Evolutionary conservation across 306 rosid species (phyloP), one percentile per base, ranked within the genome.

Genomic region (Erythrophleum fordii): DNA sequence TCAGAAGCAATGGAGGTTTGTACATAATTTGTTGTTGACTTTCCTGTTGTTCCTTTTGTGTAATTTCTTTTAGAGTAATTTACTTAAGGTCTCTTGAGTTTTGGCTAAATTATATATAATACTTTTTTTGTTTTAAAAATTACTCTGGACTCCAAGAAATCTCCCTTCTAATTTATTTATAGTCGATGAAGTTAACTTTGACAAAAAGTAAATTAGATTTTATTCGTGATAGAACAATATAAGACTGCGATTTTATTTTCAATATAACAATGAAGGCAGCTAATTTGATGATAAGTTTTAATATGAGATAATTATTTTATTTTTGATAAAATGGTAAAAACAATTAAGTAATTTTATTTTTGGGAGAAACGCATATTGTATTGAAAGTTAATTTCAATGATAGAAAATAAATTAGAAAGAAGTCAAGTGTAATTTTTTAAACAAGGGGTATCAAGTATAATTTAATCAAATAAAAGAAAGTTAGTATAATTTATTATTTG

Each of bases 1-100:
- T 84, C 92, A 4, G 85, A 70, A 79, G 99, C 99, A 3, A 62
- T 90, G 51, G 93, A 93, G 92, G 99, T 89, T 78, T 26, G 25
- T 71, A 20, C 69, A 16, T 49, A 68, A 55, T 75, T 53, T 78
- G 76, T 69, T 12, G 11, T 18, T 26, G 4, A 61, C 77, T 64
- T 81, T 5, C 26, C 41, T 58, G 65, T 56, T 37, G 61, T 67
- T 51, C 26, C 5, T 23, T 72, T 51, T n/a, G 16, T 68, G 59
- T 71, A 56, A 0, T 79, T 78, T 73, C 14, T 65, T 66, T 12
- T 1, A 11, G 37, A 28, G 9, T 59, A 59, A 26, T 26, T 5
- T 26, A 26, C 5, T 26, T 8, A 14, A 26, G 2, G 9, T 12
- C 3, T 26, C 26, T 26, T 59, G n/a, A 26, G 66, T 11, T 5